A percentile compares a stretch with the other conserved stretches of the same genome.
Conservation (phyloP, 1,284 basidiomycete species). For the Marasmius oreades region DNA sequence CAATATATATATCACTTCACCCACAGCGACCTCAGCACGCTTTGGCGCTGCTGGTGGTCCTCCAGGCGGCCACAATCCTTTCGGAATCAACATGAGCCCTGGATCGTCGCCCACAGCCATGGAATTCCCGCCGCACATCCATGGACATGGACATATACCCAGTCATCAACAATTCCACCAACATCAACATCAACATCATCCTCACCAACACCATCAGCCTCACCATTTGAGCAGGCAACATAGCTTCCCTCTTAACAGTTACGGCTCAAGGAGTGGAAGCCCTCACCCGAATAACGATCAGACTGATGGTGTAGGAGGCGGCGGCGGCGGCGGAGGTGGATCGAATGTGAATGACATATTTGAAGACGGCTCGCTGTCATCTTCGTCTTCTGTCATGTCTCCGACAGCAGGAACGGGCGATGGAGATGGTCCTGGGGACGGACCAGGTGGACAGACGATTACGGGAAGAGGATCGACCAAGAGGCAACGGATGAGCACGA, state of each 20-base stretch:
- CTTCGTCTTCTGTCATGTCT: not conserved
- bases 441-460: conserved; percentile 7
- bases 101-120: conserved; percentile 60
- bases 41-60: conserved; percentile 32
- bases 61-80: conserved; percentile 4
- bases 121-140: conserved; percentile 45
- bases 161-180: conserved; percentile 31
- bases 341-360: conserved; percentile 15
- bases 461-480: conserved; percentile 35
- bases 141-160: conserved; percentile 17
- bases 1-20: conserved; percentile 71
- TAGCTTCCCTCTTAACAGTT: conserved; percentile 49
- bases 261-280: conserved; percentile 17
- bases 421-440: conserved; percentile 13
- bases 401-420: conserved; percentile 2
- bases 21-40: conserved; percentile 37
- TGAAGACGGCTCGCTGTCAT: conserved; percentile 3
- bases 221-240: conserved; percentile 46
- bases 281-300: conserved; percentile 30
- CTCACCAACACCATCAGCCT: conserved; percentile 34
- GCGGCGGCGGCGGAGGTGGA: conserved; percentile 26
- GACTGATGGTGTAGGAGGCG: too few relatives aligned
- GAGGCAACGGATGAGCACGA: conserved; percentile 34
- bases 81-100: conserved; percentile 36
- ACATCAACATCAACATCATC: conserved; percentile 25